Base-by-base conservation (phyloP, 2,329 filamentous ascomycete genomes). In the Beauveria australis region DNA sequence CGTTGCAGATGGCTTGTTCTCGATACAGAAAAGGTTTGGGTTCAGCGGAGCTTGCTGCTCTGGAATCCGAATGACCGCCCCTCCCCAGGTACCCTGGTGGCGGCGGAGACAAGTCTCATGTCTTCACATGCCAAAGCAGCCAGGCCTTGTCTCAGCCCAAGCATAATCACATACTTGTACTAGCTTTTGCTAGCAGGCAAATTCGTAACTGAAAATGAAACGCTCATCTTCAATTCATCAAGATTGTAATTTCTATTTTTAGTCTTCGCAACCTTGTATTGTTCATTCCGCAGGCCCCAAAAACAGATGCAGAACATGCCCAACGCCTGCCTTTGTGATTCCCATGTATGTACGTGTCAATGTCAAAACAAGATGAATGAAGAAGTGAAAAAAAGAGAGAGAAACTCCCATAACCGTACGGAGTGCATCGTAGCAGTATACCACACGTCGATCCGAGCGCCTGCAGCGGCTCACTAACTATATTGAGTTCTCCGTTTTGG, bases 111-210 rank as follows among this genome's bases (percentile, higher is more conserved):
- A n/a, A 28, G n/a, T 37, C 56, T 59, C 48, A 59, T 53, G 28
- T 54, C 24, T 60, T 60, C 58, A 60, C 58, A 60, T 60, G 49
- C 49, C 58, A 60, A 48, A 30, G 33, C 41, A n/a, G 49, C 49
- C 26, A 47, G 30, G 6, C 22, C 16, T 3, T 41, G 55, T 58
- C 55, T 58, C 46, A 58, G 46, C 46, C 44, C 28, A 48, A n/a
- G 28, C 12, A 22, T 9, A 22, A 22, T 37, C 28, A 46, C 41
- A 55, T 55, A 19, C 18, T 44, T 37, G 33, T 37, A 16, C 33
- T 37, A 37, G 33, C 12, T 14, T 37, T 37, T 5, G 33, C 33
- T 14, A 16, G 14, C 33, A 18, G 30, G 18, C n/a, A n/a, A n/a
- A 58, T 43, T 40, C 16, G 28, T n/a, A 43, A 18, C 14, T 9